Percentiles rank a stretch among this genome's conserved stretches.
These are phyloP conservation scores for Tolypocladium tropicale DNA, from an alignment of 2,329 filamentous ascomycete species.

Conservation along the genomic window DNA sequence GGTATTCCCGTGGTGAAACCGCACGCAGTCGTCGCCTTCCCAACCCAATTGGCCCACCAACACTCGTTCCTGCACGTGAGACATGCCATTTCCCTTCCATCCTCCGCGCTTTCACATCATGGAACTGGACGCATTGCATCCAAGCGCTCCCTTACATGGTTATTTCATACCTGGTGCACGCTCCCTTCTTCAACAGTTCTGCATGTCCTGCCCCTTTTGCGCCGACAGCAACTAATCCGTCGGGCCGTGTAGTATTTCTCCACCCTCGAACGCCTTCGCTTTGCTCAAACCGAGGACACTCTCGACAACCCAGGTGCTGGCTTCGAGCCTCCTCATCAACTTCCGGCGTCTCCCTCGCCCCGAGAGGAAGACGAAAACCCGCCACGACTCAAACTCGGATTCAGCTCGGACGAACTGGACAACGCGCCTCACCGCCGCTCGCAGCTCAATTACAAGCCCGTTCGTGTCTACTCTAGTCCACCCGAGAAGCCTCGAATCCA, in stretches of 20 bases:
- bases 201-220: neutral
- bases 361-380: slow-evolving; percentile 1
- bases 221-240: neutral
- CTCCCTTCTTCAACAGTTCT: neutral
- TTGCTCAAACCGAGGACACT: slow-evolving; percentile 35
- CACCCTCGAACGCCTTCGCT: slow-evolving; percentile 57
- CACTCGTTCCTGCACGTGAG: slow-evolving; percentile 27
- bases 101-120: slow-evolving; percentile 10
- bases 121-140: neutral
- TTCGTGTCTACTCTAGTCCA: neutral
- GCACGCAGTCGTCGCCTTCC: neutral
- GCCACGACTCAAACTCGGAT: slow-evolving; percentile 3
- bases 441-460: neutral
- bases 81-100: slow-evolving; percentile 24
- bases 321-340: slow-evolving; percentile 12
- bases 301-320: slow-evolving; percentile 19
- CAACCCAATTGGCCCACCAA: neutral
- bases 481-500: slow-evolving; percentile 39
- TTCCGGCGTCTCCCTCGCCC: slow-evolving; percentile 8
- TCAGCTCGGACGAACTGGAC: slow-evolving; percentile 8
- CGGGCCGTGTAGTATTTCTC: slow-evolving; percentile 54
- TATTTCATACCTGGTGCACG: neutral
- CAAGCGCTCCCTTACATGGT: neutral
- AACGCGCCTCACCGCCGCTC: slow-evolving; percentile 4
- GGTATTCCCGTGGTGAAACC: neutral